Conservation (phyloP, 2,329 filamentous ascomycete genomes). For the Exophiala lecanii-corni region DNA sequence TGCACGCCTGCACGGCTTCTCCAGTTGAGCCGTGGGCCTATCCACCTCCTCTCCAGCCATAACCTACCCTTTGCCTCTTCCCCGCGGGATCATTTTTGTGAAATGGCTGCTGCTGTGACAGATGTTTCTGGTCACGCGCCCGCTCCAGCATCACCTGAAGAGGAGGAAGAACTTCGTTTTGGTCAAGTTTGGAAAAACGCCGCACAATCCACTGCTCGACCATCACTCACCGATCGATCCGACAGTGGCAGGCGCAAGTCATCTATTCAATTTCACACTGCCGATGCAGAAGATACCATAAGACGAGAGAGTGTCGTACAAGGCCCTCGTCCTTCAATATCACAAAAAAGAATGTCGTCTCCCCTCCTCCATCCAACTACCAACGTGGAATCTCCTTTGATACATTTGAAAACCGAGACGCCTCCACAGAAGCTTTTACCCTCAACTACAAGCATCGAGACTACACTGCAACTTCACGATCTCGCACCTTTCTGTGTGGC, state of each 20-base stretch:
- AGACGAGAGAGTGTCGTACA: conserved; percentile 23
- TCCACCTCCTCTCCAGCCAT: conserved; percentile 5
- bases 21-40: neutral
- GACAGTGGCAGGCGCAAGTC: conserved; percentile 22
- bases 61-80: conserved; percentile 8
- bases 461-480: conserved; percentile 74
- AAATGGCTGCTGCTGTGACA: conserved; percentile 14
- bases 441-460: conserved; percentile 81
- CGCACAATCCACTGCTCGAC: conserved; percentile 14
- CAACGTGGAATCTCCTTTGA: conserved; percentile 68
- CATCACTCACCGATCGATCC: conserved; percentile 9
- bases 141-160: conserved; percentile 9
- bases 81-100: conserved; percentile 9
- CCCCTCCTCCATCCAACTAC: conserved; percentile 53
- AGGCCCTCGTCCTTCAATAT: conserved; percentile 16
- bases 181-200: conserved; percentile 25
- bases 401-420: conserved; percentile 64
- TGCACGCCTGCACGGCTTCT: conserved; percentile 4
- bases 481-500: conserved; percentile 84
- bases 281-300: conserved; percentile 26
- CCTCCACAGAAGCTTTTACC: conserved; percentile 70
- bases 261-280: conserved; percentile 27
- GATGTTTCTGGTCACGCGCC: conserved; percentile 1
- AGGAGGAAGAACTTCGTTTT: conserved; percentile 24
- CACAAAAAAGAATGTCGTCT: conserved; percentile 30